phyloP scores from a whole-genome alignment of 176 grass and related monocot species.

The Aegilops umbellulata region DNA sequence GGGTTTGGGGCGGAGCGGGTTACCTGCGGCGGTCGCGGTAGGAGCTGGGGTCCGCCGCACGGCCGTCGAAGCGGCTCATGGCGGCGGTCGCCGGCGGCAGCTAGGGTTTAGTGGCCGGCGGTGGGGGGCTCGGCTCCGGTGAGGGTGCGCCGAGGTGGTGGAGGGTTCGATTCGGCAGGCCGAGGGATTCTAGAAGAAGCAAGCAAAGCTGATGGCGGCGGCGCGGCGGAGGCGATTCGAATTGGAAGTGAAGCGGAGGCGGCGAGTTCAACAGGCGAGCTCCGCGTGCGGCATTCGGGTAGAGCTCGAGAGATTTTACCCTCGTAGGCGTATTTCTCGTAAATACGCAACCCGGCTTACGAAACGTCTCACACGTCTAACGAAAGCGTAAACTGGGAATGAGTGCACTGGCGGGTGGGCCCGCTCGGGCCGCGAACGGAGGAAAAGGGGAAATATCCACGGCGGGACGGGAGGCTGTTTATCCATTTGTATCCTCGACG shows the following conservation, averaged over 20 bases:
- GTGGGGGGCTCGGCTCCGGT: background rate
- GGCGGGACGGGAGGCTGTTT: background rate
- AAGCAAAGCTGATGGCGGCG: background rate
- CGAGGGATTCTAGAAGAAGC: constrained; percentile 14
- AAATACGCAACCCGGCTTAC: background rate
- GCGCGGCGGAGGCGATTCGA: constrained; percentile 3
- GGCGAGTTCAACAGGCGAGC: constrained; percentile 7
- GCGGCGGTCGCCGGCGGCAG: constrained; percentile 23
- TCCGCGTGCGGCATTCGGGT: background rate
- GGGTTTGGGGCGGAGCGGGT: constrained; percentile 11
- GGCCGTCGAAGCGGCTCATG: constrained; percentile 95
- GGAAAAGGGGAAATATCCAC: background rate
- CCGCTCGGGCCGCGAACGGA: background rate
- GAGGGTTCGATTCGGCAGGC: background rate
- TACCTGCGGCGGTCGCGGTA: constrained; percentile 87
- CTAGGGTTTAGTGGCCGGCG: constrained; percentile 26
- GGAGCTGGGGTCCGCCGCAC: constrained; percentile 67
- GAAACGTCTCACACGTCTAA: background rate
- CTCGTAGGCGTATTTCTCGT: rapidly evolving
- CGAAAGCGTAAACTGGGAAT: background rate
- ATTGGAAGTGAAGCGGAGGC: background rate
- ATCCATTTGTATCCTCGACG: constrained; percentile 7
- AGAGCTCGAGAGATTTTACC: background rate
- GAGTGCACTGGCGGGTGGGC: background rate
- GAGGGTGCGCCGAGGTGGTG: background rate